Base-by-base conservation (phyloP, 2,329 filamentous ascomycete genomes). In the Monilinia aucupariae region DNA sequence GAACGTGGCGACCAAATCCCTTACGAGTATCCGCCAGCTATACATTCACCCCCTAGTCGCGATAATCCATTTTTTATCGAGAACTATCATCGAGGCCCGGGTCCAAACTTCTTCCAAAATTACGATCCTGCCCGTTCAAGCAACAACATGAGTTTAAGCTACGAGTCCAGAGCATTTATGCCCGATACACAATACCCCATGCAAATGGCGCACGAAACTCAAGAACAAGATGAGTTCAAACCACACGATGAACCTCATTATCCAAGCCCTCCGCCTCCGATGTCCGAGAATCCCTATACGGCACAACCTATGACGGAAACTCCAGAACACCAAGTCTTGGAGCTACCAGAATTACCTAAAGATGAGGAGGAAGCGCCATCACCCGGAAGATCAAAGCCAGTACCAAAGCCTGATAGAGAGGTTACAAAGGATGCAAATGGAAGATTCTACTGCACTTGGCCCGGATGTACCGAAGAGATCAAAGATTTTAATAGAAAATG, bases 401-500 rank as follows among this genome's bases (percentile, higher is more conserved):
- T 87, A 17, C 76, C 79, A 4, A 87, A 87, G 69, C 85, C 85
- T 0, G 79, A 83, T 37, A 81, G 85, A 39, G 76, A 81, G 47
- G 79, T 81, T 0, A 76, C 76, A 4, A 86, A 85, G 75, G 91
- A 91, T 68, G 74, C 78, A 0, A 82, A 90, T 30, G 89, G 89
- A n/a, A 87, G 90, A 72, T 94, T 87, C 70, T 82, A 87, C 62
- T 97, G 93, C 75, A 85, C 84, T 20, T 84, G 85, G 68, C 76
- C 81, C 0, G 86, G 88, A 62, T 97, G 92, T 71, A 81, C 78
- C 15, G 84, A 88, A 59, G 81, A 86, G 6, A 71, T 81, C 6
- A 82, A 81, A 51, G 82, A 82, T 15, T 97, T 96, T 73, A 82
- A 84, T 61, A 85, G 92, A 67, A 93, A 91, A 69, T 96, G 92